Percentiles rank a stretch among this genome's conserved stretches.
Conservation (phyloP, 805 yeast species). For the Myxozyma kluyveri region DNA sequence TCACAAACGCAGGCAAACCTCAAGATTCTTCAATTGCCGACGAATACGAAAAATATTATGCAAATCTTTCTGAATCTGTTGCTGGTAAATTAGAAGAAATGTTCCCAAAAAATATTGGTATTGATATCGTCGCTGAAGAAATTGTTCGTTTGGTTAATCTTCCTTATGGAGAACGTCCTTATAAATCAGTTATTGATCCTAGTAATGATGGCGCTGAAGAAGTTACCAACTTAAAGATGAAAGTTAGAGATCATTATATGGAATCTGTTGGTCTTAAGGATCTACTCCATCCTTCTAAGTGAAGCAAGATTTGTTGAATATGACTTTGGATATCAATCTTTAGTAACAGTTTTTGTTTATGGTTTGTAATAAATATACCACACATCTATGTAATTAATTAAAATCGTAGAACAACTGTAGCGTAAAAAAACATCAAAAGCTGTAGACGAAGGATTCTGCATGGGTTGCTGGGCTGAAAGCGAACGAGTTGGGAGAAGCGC, state of each 20-base stretch:
- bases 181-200: slow-evolving; percentile 9
- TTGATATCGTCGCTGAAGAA: slow-evolving; percentile 7
- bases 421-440: too few relatives aligned
- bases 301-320: neutral
- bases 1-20: slow-evolving; percentile 9
- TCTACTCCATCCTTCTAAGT: slow-evolving; percentile 4
- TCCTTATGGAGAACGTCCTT: slow-evolving; percentile 6
- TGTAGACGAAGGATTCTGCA: too few relatives aligned
- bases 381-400: too few relatives aligned
- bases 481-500: too few relatives aligned
- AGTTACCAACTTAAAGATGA: slow-evolving; percentile 5
- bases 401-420: too few relatives aligned
- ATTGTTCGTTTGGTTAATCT: slow-evolving; percentile 4
- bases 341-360: too few relatives aligned
- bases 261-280: slow-evolving; percentile 9
- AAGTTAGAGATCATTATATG: slow-evolving; percentile 5
- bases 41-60: slow-evolving; percentile 11
- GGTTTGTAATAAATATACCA: too few relatives aligned
- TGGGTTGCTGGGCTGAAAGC: too few relatives aligned
- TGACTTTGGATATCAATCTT: neutral
- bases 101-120: slow-evolving; percentile 6
- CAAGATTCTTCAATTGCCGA: slow-evolving; percentile 3
- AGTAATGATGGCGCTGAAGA: slow-evolving; percentile 13
- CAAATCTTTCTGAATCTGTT: slow-evolving; percentile 4
- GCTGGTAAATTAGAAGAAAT: slow-evolving; percentile 3